Evolutionary conservation across 23 red algal genomes (phyloP), one percentile per base, ranked within the genome.

Genomic region (Gracilaria gracilis): DNA sequence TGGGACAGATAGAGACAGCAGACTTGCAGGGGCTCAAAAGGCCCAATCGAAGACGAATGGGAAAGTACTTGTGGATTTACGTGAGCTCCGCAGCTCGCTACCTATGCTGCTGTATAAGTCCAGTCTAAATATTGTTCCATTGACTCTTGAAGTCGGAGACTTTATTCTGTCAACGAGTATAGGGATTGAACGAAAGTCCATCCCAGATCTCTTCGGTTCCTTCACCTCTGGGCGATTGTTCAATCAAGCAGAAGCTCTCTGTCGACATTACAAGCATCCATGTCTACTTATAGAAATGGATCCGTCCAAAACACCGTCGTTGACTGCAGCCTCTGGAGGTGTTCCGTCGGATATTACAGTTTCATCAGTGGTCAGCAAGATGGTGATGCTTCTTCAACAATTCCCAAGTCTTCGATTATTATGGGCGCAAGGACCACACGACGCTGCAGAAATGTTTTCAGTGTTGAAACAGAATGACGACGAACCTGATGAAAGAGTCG

Each of bases 201-300:
- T 96, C 14, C 65, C 90, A 58, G 97, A 99, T 67, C 79, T 99
- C 35, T 83, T 74, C 25, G 83, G 82, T 15, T 99, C 97, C 13
- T 90, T 99, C 47, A 59, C 37, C 38, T 92, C 94, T 64, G 97
- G 97, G 21, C 83, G 97, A 9, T 62, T 99, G 27, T 96, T 95
- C 46, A 88, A 86, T 27, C 97, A 99, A 71, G 94, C 89, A 31
- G 91, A 96, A 69, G 89, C 92, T 9, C 74, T 99, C 21, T 93
- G 87, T 46, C 94, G 86, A 62, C 73, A 94, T 34, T 99, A 96
- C 85, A 83, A 88, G 46, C 35, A 88, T 55, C 83, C 97, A 14
- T 91, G 88, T 27, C 58, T 99, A 51, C 91, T 99, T n/a, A 95
- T 99, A 48, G 94, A 99, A 77, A 84, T 99, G 29, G 88, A 87